Conservation (phyloP, 345 rosid genomes). For the Syzygium aqueum region DNA sequence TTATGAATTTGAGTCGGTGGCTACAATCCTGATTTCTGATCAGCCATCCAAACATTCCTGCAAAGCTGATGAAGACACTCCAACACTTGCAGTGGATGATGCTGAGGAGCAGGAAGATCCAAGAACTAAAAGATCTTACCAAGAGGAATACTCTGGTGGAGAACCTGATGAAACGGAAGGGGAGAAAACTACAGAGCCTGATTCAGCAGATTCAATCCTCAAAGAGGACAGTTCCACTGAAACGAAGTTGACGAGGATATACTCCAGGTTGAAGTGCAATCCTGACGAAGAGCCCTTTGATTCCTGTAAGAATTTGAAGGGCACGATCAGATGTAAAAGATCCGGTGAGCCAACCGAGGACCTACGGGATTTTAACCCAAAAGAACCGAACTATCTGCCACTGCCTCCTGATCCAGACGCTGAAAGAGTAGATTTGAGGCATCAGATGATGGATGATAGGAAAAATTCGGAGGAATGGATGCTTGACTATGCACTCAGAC, state of each 20-base stretch:
- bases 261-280: slow-evolving; percentile 6
- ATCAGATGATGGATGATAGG: slow-evolving; percentile 62
- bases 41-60: neutral
- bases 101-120: slow-evolving; percentile 14
- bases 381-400: slow-evolving; percentile 75
- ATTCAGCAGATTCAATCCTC: slow-evolving; percentile 2
- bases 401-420: slow-evolving; percentile 41
- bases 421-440: slow-evolving; percentile 74
- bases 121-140: neutral
- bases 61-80: neutral
- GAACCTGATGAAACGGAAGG: slow-evolving; percentile 19
- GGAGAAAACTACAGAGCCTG: slow-evolving; percentile 7
- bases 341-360: slow-evolving; percentile 19
- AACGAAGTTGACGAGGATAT: neutral
- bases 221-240: neutral
- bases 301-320: slow-evolving; percentile 12
- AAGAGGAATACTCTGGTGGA: slow-evolving; percentile 4
- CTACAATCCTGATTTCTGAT: neutral
- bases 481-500: slow-evolving; percentile 78
- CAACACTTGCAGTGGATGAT: neutral
- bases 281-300: slow-evolving; percentile 19
- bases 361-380: slow-evolving; percentile 48
- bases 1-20: neutral
- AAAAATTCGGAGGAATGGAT: slow-evolving; percentile 88
- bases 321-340: slow-evolving; percentile 33